Base-by-base conservation (phyloP, 2,329 filamentous ascomycete species). In the Domatiomyces catenatus region DNA sequence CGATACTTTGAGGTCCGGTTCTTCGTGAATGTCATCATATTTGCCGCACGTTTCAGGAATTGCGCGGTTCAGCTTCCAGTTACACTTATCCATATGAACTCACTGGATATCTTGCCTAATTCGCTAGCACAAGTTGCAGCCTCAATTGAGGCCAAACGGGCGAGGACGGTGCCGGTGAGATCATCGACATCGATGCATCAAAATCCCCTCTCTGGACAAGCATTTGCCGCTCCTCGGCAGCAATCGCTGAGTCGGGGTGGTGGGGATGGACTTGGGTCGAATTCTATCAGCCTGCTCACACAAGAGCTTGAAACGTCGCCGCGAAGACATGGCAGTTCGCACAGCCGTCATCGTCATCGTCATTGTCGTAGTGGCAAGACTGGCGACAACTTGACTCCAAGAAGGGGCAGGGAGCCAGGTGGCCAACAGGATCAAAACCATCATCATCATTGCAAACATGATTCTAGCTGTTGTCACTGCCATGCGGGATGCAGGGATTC, bases 1-100 rank as follows among this genome's bases (percentile, higher is more conserved):
- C 74, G 75, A 59, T 76, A 71, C 58, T 76, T 77, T 51, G 75
- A 76, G 62, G 72, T 77, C 15, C 68, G 74, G 18, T 76, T 73
- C 57, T 76, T 77, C 51, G 62, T 77, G 19, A 76, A 75, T 51
- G 64, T 76, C 17, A 64, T 70, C 18, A 66, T 71, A n/a, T 64
- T 66, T 44, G 65, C 67, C 20, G 63, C 68, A 12, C 69, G 70
- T 55, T 69, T 66, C 50, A 76, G 72, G 59, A 59, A 70, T n/a
- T 67, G 76, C 18, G 69, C 69, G 7, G 69, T 77, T 5, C 75
- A 77, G 54, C 60, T 77, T 44, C 75, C 75, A 3, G 72, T 77
- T 49, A 74, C 75, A 2, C 66, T 77, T 48, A 74, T 77, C 42
- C 75, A 76, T 56, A 76, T 76, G 66, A 77, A 76, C 54, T 76